Base-by-base conservation (phyloP, 768 basidiomycete species). In the Rhizopogon roseolus region DNA sequence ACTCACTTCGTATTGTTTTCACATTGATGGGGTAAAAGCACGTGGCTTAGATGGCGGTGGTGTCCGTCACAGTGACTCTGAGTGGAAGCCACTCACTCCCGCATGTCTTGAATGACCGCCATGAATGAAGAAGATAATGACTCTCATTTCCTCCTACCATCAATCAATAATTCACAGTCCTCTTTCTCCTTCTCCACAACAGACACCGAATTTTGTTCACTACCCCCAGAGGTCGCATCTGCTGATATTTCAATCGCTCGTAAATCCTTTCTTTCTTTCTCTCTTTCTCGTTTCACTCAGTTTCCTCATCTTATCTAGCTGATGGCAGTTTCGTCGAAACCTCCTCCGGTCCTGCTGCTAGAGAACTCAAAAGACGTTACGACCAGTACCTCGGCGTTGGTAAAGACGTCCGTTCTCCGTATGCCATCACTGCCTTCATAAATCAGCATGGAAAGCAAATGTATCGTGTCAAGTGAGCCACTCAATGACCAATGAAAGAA, bases 291-390 rank as follows among this genome's bases (percentile, higher is more conserved):
- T 27, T 25, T 28, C 45, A 0, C 14, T 22, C 34, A 16, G 14
- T 16, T 0, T 25, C 16, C 46, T 48, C 34, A 48, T 48, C 46
- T 22, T 22, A 16, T 55, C 19, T 78, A 81, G 90, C 79, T 60
- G 87, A 93, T 64, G 83, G 82, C 53, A 86, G 76, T 41, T 93
- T 86, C 65, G 81, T 92, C 19, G 90, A 93, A 63, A 92, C 88
- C 2, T 81, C 89, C 5, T 89, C 85, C 49, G 88, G 84, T 2
- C 75, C 78, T 13, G 88, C 86, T 28, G 90, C 90, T 11, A 81
- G 82, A 39, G 88, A 88, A 60, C 73, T 93, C 52, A 93, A 93
- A 76, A 77, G 77, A 61, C 77, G 80, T 28, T 89, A 86, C 62
- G 91, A 93, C 66, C 80, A 83, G 48, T 71, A 78, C 41, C 67